Evolutionary conservation across 345 rosid genomes (phyloP).

Genomic region (Citropsis articulata): DNA sequence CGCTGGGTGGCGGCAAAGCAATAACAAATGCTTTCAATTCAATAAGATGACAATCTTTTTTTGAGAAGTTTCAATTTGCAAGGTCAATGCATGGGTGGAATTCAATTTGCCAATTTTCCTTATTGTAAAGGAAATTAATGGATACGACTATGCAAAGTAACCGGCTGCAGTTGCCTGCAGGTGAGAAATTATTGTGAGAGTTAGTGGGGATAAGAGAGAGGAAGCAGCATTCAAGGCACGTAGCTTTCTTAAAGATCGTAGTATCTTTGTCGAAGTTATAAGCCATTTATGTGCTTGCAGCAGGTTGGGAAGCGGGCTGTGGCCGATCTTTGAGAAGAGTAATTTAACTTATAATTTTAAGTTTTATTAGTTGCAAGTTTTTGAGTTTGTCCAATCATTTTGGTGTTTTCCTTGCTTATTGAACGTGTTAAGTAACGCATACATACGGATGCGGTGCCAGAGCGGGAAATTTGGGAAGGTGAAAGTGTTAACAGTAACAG

Average conservation of each 20-base stretch:
- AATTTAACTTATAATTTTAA: neutral
- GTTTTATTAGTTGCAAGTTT: neutral
- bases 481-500: too few species aligned
- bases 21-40: slow-evolving; percentile 6
- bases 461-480: too few species aligned
- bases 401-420: too few species aligned
- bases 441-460: too few species aligned
- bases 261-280: slow-evolving; percentile 34
- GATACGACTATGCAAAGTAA: neutral
- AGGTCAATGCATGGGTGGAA: slow-evolving; percentile 13
- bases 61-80: neutral
- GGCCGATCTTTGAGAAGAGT: neutral
- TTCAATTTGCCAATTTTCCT: too few species aligned
- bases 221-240: slow-evolving; percentile 32
- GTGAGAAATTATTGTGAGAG: neutral
- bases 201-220: slow-evolving; percentile 26
- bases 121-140: neutral
- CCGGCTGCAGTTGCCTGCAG: slow-evolving; percentile 13
- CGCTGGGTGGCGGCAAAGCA: slow-evolving; percentile 11
- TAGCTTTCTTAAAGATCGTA: slow-evolving; percentile 31
- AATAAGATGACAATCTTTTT: slow-evolving; percentile 16
- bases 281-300: slow-evolving; percentile 19
- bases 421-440: too few species aligned
- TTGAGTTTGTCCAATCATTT: too few species aligned
- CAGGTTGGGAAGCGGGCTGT: neutral